These are phyloP conservation scores for Pseudomicrostroma phylloplanum DNA, from an alignment of 1,284 basidiomycete species.

Conservation along the genomic window DNA sequence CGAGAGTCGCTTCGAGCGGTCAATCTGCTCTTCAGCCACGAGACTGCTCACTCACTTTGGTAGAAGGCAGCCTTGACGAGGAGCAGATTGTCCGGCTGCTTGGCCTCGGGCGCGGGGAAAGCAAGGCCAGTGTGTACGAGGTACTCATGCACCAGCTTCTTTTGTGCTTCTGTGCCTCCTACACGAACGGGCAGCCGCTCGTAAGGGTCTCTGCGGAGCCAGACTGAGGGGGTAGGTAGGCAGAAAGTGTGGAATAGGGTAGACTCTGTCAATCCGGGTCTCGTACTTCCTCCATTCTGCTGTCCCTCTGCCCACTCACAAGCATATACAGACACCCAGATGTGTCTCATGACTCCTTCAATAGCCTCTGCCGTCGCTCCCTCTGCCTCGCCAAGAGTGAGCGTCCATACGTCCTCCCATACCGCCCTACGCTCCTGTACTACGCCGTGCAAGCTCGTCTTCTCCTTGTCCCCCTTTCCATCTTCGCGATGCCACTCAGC, in stretches of 20 bases:
- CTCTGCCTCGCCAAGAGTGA: conserved; percentile 7
- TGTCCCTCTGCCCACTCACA: conserved; percentile 9
- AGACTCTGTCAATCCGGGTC: no score
- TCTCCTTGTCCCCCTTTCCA: conserved; percentile 4
- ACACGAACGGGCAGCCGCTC: conserved; percentile 19
- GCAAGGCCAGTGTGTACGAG: conserved; percentile 19
- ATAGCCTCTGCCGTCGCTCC: not conserved
- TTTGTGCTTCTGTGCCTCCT: not conserved
- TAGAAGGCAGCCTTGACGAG: conserved; percentile 57
- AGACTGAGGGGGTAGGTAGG: conserved; percentile 15
- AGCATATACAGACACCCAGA: conserved; percentile 24
- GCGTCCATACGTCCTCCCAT: conserved; percentile 17
- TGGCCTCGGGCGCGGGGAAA: conserved; percentile 17
- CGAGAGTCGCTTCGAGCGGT: not conserved
- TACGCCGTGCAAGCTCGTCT: conserved; percentile 20
- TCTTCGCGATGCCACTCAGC: not conserved
- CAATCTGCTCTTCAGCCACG: conserved; percentile 32
- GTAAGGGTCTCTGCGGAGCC: conserved; percentile 22
- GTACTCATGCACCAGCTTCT: conserved; percentile 6
- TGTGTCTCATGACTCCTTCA: not conserved
- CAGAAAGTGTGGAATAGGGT: not conserved
- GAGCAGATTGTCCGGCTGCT: conserved; percentile 41
- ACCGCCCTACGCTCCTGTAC: conserved; percentile 25
- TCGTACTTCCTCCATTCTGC: no score
- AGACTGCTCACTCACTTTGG: conserved; percentile 58